Evolutionary conservation across 2,329 filamentous ascomycete species (phyloP).

Genomic region (Talaromyces sp.): DNA sequence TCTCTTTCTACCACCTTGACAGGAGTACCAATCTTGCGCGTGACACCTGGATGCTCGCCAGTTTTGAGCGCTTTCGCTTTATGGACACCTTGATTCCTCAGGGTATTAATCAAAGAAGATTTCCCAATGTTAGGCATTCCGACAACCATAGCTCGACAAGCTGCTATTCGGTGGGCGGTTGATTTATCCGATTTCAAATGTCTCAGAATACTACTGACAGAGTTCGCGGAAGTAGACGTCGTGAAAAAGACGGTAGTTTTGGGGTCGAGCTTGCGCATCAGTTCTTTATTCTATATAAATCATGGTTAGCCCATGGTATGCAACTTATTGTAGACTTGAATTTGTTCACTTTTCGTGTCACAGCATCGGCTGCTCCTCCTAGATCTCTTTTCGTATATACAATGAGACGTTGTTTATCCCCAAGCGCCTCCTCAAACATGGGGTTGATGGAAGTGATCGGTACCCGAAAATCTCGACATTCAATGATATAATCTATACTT

Average conservation of each 20-base stretch:
- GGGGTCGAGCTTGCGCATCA: slow-evolving; percentile 33
- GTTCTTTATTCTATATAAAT: slow-evolving; percentile 29
- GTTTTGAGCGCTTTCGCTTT: slow-evolving; percentile 72
- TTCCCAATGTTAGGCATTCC: slow-evolving; percentile 99
- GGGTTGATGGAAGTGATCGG: slow-evolving; percentile 89
- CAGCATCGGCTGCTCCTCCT: slow-evolving; percentile 47
- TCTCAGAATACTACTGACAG: slow-evolving; percentile 33
- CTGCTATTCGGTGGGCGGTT: slow-evolving; percentile 58
- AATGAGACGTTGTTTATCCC: slow-evolving; percentile 70
- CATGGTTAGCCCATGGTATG: background rate
- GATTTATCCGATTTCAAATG: slow-evolving; percentile 31
- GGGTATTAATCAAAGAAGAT: slow-evolving; percentile 84
- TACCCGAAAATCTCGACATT: slow-evolving; percentile 90
- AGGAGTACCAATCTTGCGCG: slow-evolving; percentile 74
- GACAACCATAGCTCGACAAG: slow-evolving; percentile 80
- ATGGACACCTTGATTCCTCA: slow-evolving; percentile 67
- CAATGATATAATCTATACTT: slow-evolving; percentile 81
- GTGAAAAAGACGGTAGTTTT: slow-evolving; percentile 37
- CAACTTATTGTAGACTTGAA: background rate
- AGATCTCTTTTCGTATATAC: slow-evolving; percentile 91
- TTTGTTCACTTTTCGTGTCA: slow-evolving; percentile 40
- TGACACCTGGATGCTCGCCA: slow-evolving; percentile 84
- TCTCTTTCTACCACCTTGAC: slow-evolving; percentile 72
- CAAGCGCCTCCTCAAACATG: slow-evolving; percentile 74
- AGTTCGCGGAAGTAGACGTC: slow-evolving; percentile 30